Evolutionary conservation across 345 rosid species (phyloP).

Genomic region (Laguncularia racemosa): DNA sequence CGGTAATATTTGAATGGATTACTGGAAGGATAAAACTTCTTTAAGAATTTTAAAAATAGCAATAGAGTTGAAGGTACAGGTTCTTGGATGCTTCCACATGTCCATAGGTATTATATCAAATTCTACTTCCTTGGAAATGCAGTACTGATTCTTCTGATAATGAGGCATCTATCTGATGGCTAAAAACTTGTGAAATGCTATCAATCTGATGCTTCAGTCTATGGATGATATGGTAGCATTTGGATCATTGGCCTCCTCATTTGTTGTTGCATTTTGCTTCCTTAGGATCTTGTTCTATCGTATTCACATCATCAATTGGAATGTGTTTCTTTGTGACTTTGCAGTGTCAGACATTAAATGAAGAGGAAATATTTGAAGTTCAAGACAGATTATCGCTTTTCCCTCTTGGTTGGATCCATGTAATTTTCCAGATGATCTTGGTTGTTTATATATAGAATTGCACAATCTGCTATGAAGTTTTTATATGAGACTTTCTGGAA

Average conservation of each 20-base stretch:
- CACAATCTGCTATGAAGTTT: not conserved
- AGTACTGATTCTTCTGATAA: too few species aligned
- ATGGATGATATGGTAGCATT: too few species aligned
- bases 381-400: conserved; percentile 81
- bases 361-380: conserved; percentile 93
- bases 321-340: conserved; percentile 3
- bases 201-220: too few species aligned
- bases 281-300: not conserved
- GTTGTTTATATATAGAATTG: not conserved
- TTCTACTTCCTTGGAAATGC: too few species aligned
- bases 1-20: not conserved
- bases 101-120: too few species aligned
- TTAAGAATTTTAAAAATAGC: too few species aligned
- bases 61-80: too few species aligned
- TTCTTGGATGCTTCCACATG: too few species aligned
- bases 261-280: conserved; percentile 1
- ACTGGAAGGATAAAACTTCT: too few species aligned
- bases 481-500: not conserved
- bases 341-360: conserved; percentile 86
- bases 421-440: conserved; percentile 28
- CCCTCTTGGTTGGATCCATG: conserved; percentile 97
- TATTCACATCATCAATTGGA: not conserved
- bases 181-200: too few species aligned
- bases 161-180: too few species aligned
- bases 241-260: not conserved